Evolutionary conservation across 441 rosid genomes (phyloP), one percentile per base, ranked within the genome.

Genomic region (Manihot esculenta): DNA sequence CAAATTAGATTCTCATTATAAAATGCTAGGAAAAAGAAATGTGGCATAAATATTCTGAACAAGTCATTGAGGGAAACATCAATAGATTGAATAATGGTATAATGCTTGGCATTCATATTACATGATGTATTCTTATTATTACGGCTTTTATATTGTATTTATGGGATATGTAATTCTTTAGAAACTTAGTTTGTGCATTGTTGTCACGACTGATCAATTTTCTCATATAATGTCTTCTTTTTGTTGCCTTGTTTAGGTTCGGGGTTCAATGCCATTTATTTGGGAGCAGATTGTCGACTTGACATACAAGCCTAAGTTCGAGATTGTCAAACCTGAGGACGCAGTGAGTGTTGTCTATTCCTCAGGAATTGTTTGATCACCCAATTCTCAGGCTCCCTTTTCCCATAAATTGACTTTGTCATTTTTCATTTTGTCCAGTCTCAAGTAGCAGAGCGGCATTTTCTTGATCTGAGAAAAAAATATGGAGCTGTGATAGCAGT

Each of bases 381-480:
- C 33, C 62, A 67, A 44, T 63, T 66, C 57, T 72, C 51, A 50
- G 11, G 10, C 33, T 26, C 63, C 64, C 53, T 55, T 68, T 57
- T 26, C 18, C 62, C 11, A 44, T 27, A 1, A 48, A 26, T 23
- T 71, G 54, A 71, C 42, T 20, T 44, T 62, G 57, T 30, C 70
- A 20, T 58, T 62, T 60, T 66, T 38, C 62, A 68, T 76, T 35
- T 68, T 71, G 7, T 74, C 79, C 90, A 93, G 98, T 80, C 90
- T 67, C 85, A 84, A 68, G 87, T 80, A 62, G 87, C 82, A 58
- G 98, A 95, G 82, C 88, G 98, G 62, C 99, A 95, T 82, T 87
- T 95, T 82, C 86, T 95, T 80, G 98, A 95, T 84, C 78, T 93
- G 78, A 89, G 95, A 77, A 93, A 95, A 81, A 93, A 89, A 75